phyloP scores from a whole-genome alignment of 1,284 basidiomycete species.

The Caloboletus firmus region DNA sequence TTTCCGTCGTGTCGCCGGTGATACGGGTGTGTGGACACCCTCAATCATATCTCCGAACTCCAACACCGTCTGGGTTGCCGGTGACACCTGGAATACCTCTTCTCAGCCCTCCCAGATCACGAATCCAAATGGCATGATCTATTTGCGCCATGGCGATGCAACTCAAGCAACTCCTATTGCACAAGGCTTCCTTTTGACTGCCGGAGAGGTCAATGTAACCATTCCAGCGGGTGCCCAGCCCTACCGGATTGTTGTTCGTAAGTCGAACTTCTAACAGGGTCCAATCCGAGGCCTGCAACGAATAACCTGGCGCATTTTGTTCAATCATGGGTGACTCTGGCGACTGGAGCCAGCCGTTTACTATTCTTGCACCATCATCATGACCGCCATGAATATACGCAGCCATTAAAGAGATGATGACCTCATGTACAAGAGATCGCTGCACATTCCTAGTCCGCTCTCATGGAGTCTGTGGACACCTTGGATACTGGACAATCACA shows the following conservation, averaged over 20 bases:
- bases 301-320: background rate
- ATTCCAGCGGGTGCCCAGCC: constrained; percentile 38
- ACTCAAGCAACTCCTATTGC: constrained; percentile 38
- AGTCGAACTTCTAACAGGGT: constrained; percentile 20
- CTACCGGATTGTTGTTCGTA: constrained; percentile 43
- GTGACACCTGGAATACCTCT: constrained; percentile 47
- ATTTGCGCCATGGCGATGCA: constrained; percentile 37
- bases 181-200: constrained; percentile 41
- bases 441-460: background rate
- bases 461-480: constrained; percentile 16
- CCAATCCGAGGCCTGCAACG: background rate
- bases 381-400: constrained; percentile 15
- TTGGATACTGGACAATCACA: constrained; percentile 8
- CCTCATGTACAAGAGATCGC: constrained; percentile 5
- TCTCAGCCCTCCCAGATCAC: constrained; percentile 46
- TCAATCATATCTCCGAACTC: constrained; percentile 39
- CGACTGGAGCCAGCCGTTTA: constrained; percentile 42
- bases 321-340: constrained; percentile 55
- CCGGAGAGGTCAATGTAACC: constrained; percentile 39
- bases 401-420: constrained; percentile 18
- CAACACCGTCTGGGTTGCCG: constrained; percentile 44
- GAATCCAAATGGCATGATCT: constrained; percentile 43
- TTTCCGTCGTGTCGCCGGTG: constrained; percentile 21
- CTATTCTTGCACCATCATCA: constrained; percentile 31
- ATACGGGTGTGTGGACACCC: constrained; percentile 49